Evolutionary conservation across 257 asterid species (phyloP), one percentile per base, ranked within the genome.

Genomic region (Linderniella brevidens): DNA sequence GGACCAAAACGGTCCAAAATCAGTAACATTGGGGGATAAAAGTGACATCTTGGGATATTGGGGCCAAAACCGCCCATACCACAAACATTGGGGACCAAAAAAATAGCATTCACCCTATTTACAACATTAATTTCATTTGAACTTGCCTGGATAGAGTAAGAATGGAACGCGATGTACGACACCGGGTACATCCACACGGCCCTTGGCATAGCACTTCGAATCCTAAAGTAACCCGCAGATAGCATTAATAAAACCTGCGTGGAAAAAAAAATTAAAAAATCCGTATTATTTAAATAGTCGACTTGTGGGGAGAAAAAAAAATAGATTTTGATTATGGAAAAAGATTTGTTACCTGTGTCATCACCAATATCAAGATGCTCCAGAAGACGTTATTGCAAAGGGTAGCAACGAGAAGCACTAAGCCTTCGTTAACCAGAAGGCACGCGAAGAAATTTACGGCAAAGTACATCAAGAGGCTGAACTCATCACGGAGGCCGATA

Each of bases 151-250:
- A 90, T 68, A 25, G 96, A 77, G 57, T 79, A 90, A 39, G 99
- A 79, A 45, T 90, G 96, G 77, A 85, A 90, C 8, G 99, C 64
- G 25, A 90, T 15, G 68, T 85, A 85, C 4, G 99, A 85, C 18
- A 82, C 15, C 15, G 99, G 99, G 68, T 90, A 90, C 82, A 71
- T 68, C 99, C 99, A 90, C n/a, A 75, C 74, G 8, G 81, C 76
- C 53, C 64, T 55, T 0, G 94, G 94, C 69, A 90, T 73, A 40
- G 76, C 78, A 42, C 86, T 70, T 51, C 96, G 77, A 38, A 90
- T 68, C 76, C 99, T 71, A 54, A 81, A 85, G 65, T 75, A 75
- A 49, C 99, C 99, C n/a, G 93, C 96, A 8, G 99, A 75, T 48
- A 90, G 78, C 82, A 90, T 90, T 94, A 90, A 70, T 49, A 75